phyloP scores from a whole-genome alignment of 202 grass and related monocot genomes.

The Schoenoplectus triqueter region DNA sequence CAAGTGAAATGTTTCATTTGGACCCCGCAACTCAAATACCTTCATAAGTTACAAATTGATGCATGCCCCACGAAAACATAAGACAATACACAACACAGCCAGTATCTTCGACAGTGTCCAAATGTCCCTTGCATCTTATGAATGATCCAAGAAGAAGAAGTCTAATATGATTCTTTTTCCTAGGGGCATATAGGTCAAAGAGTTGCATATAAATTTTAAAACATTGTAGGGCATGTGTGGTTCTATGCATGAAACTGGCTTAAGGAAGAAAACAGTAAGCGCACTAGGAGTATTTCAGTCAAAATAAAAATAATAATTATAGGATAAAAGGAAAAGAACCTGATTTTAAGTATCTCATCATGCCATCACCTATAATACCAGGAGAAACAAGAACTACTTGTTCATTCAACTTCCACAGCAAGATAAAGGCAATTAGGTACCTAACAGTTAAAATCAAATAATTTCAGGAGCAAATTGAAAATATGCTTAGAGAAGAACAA shows the following conservation, averaged over 20 bases:
- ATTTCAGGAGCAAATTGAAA: conserved; percentile 37
- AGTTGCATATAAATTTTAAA: not conserved
- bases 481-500: conserved; percentile 26
- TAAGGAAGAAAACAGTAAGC: not conserved
- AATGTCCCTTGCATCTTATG: not conserved
- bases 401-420: conserved; percentile 81
- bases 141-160: not conserved
- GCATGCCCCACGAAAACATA: not conserved
- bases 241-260: not conserved
- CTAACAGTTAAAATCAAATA: conserved; percentile 47
- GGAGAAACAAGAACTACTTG: conserved; percentile 63
- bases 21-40: not conserved
- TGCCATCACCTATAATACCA: conserved; percentile 45
- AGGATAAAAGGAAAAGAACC: conserved; percentile 43
- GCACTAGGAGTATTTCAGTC: conserved; percentile 1
- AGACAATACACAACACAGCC: not conserved
- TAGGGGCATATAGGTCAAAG: not conserved
- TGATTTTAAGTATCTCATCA: conserved; percentile 80
- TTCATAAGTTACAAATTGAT: not conserved
- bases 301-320: conserved; percentile 26
- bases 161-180: not conserved
- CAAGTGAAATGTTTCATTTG: not conserved
- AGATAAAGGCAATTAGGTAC: conserved; percentile 73
- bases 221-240: not conserved
- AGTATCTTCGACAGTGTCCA: not conserved